Evolutionary conservation across 805 yeast species (phyloP).

Genomic region (Hanseniaspora pseudoguilliermondii): DNA sequence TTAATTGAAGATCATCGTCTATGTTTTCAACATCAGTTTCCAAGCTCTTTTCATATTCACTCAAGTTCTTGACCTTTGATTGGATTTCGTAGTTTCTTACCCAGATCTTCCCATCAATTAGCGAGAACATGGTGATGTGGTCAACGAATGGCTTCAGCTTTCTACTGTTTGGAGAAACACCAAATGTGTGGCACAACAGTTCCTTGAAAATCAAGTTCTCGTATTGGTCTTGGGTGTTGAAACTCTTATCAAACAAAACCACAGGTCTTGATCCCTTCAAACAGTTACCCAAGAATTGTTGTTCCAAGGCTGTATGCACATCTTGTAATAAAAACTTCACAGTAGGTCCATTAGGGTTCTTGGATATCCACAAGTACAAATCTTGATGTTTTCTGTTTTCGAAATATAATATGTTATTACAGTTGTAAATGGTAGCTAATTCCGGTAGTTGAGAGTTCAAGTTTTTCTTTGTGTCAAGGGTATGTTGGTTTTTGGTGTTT

Average conservation of each 20-base stretch:
- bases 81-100: constrained; percentile 85
- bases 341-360: constrained; percentile 97
- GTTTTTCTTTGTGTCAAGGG: constrained; percentile 84
- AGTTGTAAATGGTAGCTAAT: constrained; percentile 91
- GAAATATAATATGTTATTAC: constrained; percentile 86
- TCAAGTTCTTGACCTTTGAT: constrained; percentile 41
- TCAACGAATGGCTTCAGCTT: constrained; percentile 89
- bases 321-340: constrained; percentile 87
- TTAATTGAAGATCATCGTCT: constrained; percentile 55
- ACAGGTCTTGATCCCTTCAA: constrained; percentile 90
- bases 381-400: constrained; percentile 95
- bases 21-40: constrained; percentile 18
- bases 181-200: constrained; percentile 67
- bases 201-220: constrained; percentile 61
- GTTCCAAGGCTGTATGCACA: constrained; percentile 88
- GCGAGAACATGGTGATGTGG: constrained; percentile 84
- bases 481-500: constrained; percentile 92
- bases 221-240: constrained; percentile 47
- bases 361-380: constrained; percentile 84
- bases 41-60: constrained; percentile 37
- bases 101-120: constrained; percentile 92
- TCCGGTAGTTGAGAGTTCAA: constrained; percentile 71
- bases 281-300: constrained; percentile 93
- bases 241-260: constrained; percentile 71
- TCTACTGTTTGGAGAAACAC: constrained; percentile 90